Evolutionary conservation across 2,329 filamentous ascomycete species (phyloP), one percentile per base, ranked within the genome.

Genomic region (Chaetothyriales sp.): DNA sequence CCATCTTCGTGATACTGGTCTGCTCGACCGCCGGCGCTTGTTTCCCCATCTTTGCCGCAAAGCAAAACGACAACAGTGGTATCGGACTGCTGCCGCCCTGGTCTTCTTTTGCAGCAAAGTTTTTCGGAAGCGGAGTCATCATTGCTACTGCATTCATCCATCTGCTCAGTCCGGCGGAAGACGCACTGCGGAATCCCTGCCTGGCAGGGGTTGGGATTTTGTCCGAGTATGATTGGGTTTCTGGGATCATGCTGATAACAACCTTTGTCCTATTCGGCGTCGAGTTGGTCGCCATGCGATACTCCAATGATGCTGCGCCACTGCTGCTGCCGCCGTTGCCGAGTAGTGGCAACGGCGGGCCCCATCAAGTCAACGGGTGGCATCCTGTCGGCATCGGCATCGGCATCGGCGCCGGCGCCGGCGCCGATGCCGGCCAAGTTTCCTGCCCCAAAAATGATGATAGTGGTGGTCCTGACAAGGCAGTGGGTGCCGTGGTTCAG

Each of bases 111-210:
- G 70, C 89, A 51, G 84, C 84, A 58, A 94, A 94, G 66, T 94
- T 90, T 68, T 87, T 95, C 63, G 89, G 89, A 58, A 90, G 87
- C 0, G 89, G 89, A 45, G 88, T 95, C 57, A 95, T 95, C 62
- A 79, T 95, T 58, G 84, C 86, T 4, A 95, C 89, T 1, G 86
- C 89, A 0, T 95, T 92, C 66, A 89, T 95, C 67, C 89, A 95
- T 66, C 73, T 81, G 53, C 75, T 95, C 9, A 82, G 82, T 0
- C 89, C 89, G 0, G 89, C 89, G 6, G 78, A 85, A 53, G 83
- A 89, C 54, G 85, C 85, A 1, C 73, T 95, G 19, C 76, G 72
- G 22, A 77, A 87, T 56, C 70, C 74, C 28, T 92, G 86, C 65
- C 73, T 90, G 22, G 78, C 74, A 0, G 77, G 80, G 1, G 67